These are phyloP conservation scores for Pleurotus tuoliensis DNA, from an alignment of 768 basidiomycete species.

Conservation along the genomic window DNA sequence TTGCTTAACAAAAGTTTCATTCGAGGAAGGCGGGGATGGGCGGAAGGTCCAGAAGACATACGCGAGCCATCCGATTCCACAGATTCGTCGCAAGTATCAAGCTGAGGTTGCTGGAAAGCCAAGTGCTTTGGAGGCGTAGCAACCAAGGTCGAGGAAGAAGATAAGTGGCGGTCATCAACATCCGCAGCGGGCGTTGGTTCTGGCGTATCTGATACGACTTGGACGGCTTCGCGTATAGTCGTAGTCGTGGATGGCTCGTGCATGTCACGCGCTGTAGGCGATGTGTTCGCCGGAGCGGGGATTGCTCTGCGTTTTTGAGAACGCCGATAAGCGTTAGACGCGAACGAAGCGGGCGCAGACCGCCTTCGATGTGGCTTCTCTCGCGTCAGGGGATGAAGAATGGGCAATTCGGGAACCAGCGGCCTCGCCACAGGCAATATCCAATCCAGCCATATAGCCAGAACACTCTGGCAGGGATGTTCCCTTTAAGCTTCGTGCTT, in stretches of 20 bases:
- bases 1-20: constrained; percentile 8
- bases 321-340: neutral
- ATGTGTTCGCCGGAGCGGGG: neutral
- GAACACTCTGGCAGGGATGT: constrained; percentile 30
- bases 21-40: constrained; percentile 1
- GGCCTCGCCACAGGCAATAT: neutral
- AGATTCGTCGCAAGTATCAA: constrained; percentile 6
- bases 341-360: constrained; percentile 2
- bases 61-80: constrained; percentile 5
- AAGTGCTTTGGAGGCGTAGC: neutral
- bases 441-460: constrained; percentile 34
- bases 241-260: too few relatives aligned
- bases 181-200: neutral
- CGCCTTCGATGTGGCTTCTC: neutral
- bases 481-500: too few relatives aligned
- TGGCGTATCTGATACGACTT: neutral
- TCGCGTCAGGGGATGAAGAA: neutral
- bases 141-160: neutral
- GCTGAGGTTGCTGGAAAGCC: neutral
- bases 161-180: neutral
- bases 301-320: neutral
- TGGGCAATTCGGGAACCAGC: neutral
- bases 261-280: neutral
- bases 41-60: neutral
- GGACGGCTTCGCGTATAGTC: neutral